Conservation (phyloP, 495 filamentous ascomycete species). For the Pyronema omphalodes region DNA sequence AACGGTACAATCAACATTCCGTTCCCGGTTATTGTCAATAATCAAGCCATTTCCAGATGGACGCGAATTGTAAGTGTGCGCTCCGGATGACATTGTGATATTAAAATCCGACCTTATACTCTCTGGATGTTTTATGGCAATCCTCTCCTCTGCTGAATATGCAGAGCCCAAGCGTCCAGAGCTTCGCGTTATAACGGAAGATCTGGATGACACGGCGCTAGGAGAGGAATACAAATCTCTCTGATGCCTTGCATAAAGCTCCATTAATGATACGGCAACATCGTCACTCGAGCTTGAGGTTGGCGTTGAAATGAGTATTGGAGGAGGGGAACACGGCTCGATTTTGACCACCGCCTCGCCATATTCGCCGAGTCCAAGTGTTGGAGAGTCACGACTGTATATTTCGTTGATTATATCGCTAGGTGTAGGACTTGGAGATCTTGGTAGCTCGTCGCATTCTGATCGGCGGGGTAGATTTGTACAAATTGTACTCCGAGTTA, state of each 20-base stretch:
- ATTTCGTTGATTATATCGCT: slow-evolving; percentile 1
- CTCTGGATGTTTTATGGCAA: not conserved
- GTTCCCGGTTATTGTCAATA: not conserved
- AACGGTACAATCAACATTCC: not conserved
- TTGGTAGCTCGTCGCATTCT: too few species aligned
- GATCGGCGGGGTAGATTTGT: too few species aligned
- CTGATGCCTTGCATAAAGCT: not conserved
- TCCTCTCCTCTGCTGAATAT: not conserved
- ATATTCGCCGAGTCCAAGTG: not conserved
- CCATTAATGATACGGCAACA: not conserved
- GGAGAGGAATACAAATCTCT: not conserved
- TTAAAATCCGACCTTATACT: not conserved
- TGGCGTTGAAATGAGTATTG: not conserved
- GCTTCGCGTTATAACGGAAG: not conserved
- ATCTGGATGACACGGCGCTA: not conserved
- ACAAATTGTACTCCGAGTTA: too few species aligned
- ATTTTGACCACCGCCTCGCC: not conserved
- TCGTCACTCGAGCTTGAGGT: not conserved
- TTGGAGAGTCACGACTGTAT: slow-evolving; percentile 1
- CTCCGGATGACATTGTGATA: not conserved
- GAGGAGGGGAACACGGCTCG: not conserved
- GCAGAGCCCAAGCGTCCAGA: not conserved
- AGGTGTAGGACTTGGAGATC: not conserved
- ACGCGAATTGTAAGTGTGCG: not conserved
- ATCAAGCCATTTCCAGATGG: not conserved